Evolutionary conservation across 176 grass and related monocot species (phyloP).

Genomic region (Oryza officinalis): DNA sequence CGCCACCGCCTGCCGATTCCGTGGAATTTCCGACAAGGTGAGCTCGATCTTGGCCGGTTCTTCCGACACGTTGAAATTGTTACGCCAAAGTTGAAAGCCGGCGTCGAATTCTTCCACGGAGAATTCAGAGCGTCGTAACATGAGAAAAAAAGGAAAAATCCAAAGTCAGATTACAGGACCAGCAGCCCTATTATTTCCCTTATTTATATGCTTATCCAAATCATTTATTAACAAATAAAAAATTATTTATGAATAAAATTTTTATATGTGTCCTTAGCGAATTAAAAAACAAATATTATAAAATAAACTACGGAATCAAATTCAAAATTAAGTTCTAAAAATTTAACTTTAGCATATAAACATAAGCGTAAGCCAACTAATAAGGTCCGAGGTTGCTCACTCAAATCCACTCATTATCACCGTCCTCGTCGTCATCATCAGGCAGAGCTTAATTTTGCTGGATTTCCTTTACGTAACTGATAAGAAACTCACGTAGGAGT

Average conservation of each 20-base stretch:
- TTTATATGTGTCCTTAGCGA: no score
- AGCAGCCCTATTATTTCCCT: no score
- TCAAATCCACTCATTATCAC: neutral
- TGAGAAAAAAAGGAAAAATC: neutral
- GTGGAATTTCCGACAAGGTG: conserved; percentile 41
- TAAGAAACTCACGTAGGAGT: neutral
- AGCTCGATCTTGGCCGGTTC: neutral
- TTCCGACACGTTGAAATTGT: conserved; percentile 34
- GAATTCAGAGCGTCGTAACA: conserved; percentile 14
- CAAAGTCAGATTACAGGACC: neutral
- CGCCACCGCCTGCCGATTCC: conserved; percentile 3
- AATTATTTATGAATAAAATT: no score
- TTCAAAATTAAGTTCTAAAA: no score
- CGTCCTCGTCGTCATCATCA: neutral
- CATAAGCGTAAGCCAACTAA: no score
- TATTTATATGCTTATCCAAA: no score
- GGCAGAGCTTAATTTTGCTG: neutral
- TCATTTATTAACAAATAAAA: no score
- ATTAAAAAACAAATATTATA: no score
- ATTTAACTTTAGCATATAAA: no score
- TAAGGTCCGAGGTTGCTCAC: neutral
- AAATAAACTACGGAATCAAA: no score
- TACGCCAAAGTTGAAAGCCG: neutral
- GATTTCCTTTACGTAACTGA: neutral
- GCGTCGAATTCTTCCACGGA: neutral